A percentile compares a stretch with the other conserved stretches of the same genome.
Evolutionary conservation across 768 basidiomycete species (phyloP).

Genomic region (Russula emetica): DNA sequence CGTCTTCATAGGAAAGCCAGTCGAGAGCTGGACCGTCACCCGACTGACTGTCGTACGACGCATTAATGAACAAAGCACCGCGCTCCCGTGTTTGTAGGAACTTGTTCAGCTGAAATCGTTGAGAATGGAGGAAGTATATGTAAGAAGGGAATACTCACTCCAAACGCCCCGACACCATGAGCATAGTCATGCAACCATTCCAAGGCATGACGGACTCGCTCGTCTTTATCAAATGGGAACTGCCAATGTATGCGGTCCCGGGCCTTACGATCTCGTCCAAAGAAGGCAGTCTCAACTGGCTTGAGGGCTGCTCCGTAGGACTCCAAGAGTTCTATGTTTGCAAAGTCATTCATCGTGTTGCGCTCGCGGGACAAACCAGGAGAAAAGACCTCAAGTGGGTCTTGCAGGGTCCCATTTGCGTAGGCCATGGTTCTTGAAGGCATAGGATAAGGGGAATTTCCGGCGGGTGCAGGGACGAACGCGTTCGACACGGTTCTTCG

Average conservation of each 20-base stretch:
- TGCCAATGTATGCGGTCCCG: conserved; percentile 29
- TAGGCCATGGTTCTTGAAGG: conserved; percentile 29
- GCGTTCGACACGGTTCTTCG: conserved; percentile 11
- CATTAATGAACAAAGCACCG: conserved; percentile 28
- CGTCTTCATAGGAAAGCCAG: conserved; percentile 26
- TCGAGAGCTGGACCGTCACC: conserved; percentile 20
- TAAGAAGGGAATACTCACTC: conserved; percentile 20
- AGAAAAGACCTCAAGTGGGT: conserved; percentile 10
- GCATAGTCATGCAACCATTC: conserved; percentile 23
- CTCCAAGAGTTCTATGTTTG: conserved; percentile 15
- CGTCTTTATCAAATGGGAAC: conserved; percentile 29
- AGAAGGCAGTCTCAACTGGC: conserved; percentile 25
- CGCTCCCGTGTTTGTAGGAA: conserved; percentile 28
- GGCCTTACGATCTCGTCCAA: conserved; percentile 28
- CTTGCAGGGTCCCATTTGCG: conserved; percentile 13
- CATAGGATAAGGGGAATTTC: conserved; percentile 23
- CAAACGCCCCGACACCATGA: conserved; percentile 25
- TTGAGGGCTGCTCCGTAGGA: conserved; percentile 23
- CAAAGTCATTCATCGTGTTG: conserved; percentile 18
- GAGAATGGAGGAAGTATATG: neutral
- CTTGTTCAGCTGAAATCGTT: conserved; percentile 21
- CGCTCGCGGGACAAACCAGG: conserved; percentile 16
- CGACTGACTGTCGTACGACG: conserved; percentile 14
- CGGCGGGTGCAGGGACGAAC: conserved; percentile 13
- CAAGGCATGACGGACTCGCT: conserved; percentile 20